phyloP scores from a whole-genome alignment of 306 rosid species.

The Abrus precatorius region DNA sequence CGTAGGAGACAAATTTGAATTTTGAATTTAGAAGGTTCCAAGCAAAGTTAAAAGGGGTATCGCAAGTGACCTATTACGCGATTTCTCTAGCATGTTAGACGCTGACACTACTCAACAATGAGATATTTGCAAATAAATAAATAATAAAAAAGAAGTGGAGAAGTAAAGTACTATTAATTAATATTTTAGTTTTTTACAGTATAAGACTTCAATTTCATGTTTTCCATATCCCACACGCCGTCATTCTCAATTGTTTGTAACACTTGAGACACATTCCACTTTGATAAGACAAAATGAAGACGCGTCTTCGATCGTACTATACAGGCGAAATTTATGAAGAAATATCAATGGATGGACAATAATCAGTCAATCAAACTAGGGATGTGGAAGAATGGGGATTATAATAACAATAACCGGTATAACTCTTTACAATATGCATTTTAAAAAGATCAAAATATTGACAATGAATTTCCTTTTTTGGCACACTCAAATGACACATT shows the following conservation, averaged over 20 bases:
- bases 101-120: neutral
- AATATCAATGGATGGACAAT: conserved; percentile 12
- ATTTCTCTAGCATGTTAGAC: conserved; percentile 12
- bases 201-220: conserved; percentile 24
- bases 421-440: conserved; percentile 29
- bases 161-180: conserved; percentile 4
- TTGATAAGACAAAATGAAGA: neutral
- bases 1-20: conserved; percentile 42
- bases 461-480: neutral
- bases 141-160: neutral
- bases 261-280: neutral
- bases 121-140: neutral
- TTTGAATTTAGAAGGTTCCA: conserved; percentile 45
- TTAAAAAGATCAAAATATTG: conserved; percentile 35
- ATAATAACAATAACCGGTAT: neutral
- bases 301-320: neutral
- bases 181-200: neutral
- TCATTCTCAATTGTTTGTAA: neutral
- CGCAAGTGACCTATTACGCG: neutral
- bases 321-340: neutral
- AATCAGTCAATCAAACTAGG: neutral
- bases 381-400: neutral
- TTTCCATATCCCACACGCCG: neutral
- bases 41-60: neutral
- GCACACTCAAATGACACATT: neutral